Conservation (phyloP, 352 stramenopile genomes). For the Globisporangium echinulatum region DNA sequence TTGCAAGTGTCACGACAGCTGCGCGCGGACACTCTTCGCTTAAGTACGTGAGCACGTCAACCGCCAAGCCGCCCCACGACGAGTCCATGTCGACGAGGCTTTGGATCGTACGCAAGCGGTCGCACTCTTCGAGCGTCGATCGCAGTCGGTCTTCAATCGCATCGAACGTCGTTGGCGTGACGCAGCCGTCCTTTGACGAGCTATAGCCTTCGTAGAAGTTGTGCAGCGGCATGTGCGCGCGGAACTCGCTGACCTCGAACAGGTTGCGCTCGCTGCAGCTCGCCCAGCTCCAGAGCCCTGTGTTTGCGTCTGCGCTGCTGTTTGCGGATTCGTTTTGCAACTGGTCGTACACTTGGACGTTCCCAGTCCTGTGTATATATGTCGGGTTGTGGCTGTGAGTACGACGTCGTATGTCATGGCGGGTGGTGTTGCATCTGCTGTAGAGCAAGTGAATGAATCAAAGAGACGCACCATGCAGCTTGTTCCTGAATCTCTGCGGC, state of each 20-base stretch:
- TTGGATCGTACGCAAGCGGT: conserved; percentile 60
- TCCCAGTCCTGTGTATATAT: conserved; percentile 29
- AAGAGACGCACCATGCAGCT: conserved; percentile 29
- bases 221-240: conserved; percentile 68
- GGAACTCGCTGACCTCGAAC: conserved; percentile 70
- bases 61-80: conserved; percentile 63
- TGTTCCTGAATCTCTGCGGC: conserved; percentile 18
- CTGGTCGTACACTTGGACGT: conserved; percentile 66
- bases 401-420: not conserved
- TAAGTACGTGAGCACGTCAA: conserved; percentile 68
- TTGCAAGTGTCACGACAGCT: conserved; percentile 49
- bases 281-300: conserved; percentile 58
- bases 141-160: conserved; percentile 54
- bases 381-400: no score
- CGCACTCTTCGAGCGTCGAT: conserved; percentile 53
- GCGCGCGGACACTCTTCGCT: conserved; percentile 61
- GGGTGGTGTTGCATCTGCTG: not conserved
- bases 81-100: conserved; percentile 78
- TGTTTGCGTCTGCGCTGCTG: not conserved
- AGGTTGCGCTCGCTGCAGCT: conserved; percentile 44
- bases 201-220: conserved; percentile 74
- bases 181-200: conserved; percentile 37
- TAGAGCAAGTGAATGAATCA: no score
- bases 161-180: conserved; percentile 54
- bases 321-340: conserved; percentile 11